Base-by-base conservation (phyloP, 169 alveolate genomes). In the Eimeria acervulina region DNA sequence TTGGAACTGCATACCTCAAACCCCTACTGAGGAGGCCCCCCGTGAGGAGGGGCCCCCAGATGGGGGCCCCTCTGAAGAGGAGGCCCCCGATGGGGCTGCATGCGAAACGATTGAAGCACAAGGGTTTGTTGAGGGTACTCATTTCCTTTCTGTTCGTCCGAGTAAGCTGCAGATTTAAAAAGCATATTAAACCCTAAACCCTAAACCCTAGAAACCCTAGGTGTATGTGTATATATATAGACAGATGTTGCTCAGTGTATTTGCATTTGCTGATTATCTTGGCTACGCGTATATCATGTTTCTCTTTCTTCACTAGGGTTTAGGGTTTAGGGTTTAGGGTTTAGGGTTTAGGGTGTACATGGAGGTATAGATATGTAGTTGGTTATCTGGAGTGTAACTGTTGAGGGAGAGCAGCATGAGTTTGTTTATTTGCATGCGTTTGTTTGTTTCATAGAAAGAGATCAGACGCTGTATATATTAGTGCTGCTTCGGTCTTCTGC, bases 1-100 rank as follows among this genome's bases (percentile, higher is more conserved):
- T 36, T 76, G 87, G 87, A 59, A 76, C n/a, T 76, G 87, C 17
- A 6, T 3, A 26, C 87, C 87, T 1, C 87, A 76, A 28, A 76
- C 55, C n/a, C 61, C 55, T 42, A 23, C 83, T 13, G 83, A 72
- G 83, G 83, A 7, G 83, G 47, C 40, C 83, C 52, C 55, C 55
- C n/a, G n/a, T n/a, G 28, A 23, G 5, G 78, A 15, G 83, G 83
- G 47, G 47, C 47, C 40, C 83, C 47, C 83, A 5, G 17, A 28
- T 13, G 44, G 47, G 40, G 83, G n/a, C n/a, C n/a, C 40, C 80
- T 59, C 68, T 59, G 28, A 23, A 7, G 78, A 15, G 83, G 83
- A 17, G 47, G 47, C 40, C 83, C 47, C 83, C 47, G 17, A 28
- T 13, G 44, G 47, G 40, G 83, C 55, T 42, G 31, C 55, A 21